phyloP scores from a whole-genome alignment of 208 protist species.

The Phytomonas sp. region DNA sequence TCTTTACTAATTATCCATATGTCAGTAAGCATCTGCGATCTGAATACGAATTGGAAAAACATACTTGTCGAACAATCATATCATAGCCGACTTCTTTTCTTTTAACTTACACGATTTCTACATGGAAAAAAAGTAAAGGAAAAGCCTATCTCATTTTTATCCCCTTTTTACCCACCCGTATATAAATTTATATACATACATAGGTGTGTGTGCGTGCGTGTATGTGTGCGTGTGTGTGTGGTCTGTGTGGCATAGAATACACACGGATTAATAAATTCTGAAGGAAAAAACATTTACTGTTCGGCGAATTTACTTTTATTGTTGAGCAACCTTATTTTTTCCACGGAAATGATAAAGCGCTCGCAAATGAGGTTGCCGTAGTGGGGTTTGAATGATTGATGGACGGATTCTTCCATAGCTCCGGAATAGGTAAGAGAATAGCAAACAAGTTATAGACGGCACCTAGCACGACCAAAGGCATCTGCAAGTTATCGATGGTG shows the following conservation, averaged over 20 bases:
- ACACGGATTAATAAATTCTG: too few relatives aligned
- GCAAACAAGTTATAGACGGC: constrained; percentile 57
- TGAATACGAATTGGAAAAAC: neutral
- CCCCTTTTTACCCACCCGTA: too few relatives aligned
- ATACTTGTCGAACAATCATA: neutral
- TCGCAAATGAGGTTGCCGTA: constrained; percentile 29
- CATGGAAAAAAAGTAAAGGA: neutral
- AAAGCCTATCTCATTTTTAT: neutral
- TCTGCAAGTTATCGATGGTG: constrained; percentile 84
- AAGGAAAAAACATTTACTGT: too few relatives aligned
- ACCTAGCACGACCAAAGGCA: constrained; percentile 77
- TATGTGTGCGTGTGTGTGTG: too few relatives aligned
- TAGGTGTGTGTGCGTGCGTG: too few relatives aligned
- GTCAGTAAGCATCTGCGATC: neutral
- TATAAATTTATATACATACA: too few relatives aligned
- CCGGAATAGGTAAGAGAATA: constrained; percentile 27
- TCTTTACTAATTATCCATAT: too few relatives aligned
- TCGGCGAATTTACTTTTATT: too few relatives aligned
- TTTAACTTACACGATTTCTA: neutral
- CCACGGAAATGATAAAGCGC: constrained; percentile 36
- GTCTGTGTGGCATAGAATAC: too few relatives aligned
- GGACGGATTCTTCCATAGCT: constrained; percentile 43
- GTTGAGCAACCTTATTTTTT: too few relatives aligned
- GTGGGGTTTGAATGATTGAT: constrained; percentile 40
- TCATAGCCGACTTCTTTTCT: neutral